Base-by-base conservation (phyloP, 306 rosid species). In the Alnus rubra region DNA sequence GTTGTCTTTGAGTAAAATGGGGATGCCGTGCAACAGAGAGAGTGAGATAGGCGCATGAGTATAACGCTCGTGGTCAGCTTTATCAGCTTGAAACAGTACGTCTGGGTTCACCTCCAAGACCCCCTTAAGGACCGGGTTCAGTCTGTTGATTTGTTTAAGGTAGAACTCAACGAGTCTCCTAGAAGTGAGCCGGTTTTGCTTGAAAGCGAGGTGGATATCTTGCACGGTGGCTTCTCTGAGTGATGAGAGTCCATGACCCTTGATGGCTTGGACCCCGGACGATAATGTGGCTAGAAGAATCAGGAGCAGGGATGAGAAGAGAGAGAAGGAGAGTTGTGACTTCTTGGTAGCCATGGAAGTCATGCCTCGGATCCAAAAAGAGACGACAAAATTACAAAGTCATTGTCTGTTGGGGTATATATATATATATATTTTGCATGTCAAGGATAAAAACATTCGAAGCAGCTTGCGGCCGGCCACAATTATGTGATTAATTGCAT, bases 81-180 rank as follows among this genome's bases (percentile, higher is more conserved):
- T 82, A 60, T 84, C 90, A 59, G 90, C 92, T 71, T 74, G 82
- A 49, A 39, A 50, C 30, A 80, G 74, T 12, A 87, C 85, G 45
- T 88, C 91, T 5, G 88, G 93, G 77, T 87, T 89, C 71, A 89
- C 79, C 71, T 89, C 88, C 71, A 90, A 78, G 85, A 90, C 82
- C 2, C 82, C 90, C 2, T 69, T 70, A 0, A 90, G 82, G 50
- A 63, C 28, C 0, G 82, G 88, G 53, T 86, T 83, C 60, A 88
- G 88, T 74, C 80, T 81, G n/a, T 10, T 39, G 82, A 88, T 88
- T 71, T 85, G 84, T 31, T 33, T 18, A 0, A 86, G 60, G 84
- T 90, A 88, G 74, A 80, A 84, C 77, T 83, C 77, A 15, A 84
- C 88, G 8, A 86, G 76, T 48, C 73, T 63, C 47, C 84, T 83